Evolutionary conservation across 2,329 filamentous ascomycete genomes (phyloP), one percentile per base, ranked within the genome.

Genomic region (Penicillium glabrum): DNA sequence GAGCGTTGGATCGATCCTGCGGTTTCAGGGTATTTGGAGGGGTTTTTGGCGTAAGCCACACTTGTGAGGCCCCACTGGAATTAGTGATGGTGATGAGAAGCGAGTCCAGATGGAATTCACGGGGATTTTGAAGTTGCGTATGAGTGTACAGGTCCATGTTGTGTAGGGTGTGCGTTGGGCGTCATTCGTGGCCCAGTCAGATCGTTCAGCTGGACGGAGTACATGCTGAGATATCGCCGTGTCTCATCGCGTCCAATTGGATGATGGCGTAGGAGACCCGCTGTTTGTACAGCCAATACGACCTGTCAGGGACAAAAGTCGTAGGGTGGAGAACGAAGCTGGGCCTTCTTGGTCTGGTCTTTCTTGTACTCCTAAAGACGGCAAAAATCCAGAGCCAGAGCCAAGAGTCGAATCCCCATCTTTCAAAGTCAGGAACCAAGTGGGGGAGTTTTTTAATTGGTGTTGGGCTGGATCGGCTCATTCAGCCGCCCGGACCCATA

Each of bases 401-500:
- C n/a, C 16, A 19, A 39, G 35, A 39, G 8, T 16, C 11, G 24
- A 46, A 26, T 29, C 23, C 23, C 16, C 21, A 26, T 33, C 31
- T 33, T 33, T 33, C 24, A 26, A 24, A 46, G 26, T 46, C 16
- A 14, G 44, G 29, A 48, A 47, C 11, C 26, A 21, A n/a, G 45
- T 26, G 26, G 47, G 47, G 33, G 47, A 37, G 29, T 16, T 10
- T 35, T 39, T 5, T 33, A 5, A 58, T 58, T 58, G 51, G 55
- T 27, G 24, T 29, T 23, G 31, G 26, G 21, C 31, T 43, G 29
- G 54, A 53, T 53, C 57, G 59, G 59, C 35, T 57, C 29, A 35
- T 45, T 53, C 51, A 61, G 46, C 59, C 59, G 57, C 46, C 37
- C 35, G 47, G 29, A 37, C 45, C 53, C 47, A 44, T 39, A 35